Conservation (phyloP, 2,329 filamentous ascomycete species). For the Ophiostoma sp. region DNA sequence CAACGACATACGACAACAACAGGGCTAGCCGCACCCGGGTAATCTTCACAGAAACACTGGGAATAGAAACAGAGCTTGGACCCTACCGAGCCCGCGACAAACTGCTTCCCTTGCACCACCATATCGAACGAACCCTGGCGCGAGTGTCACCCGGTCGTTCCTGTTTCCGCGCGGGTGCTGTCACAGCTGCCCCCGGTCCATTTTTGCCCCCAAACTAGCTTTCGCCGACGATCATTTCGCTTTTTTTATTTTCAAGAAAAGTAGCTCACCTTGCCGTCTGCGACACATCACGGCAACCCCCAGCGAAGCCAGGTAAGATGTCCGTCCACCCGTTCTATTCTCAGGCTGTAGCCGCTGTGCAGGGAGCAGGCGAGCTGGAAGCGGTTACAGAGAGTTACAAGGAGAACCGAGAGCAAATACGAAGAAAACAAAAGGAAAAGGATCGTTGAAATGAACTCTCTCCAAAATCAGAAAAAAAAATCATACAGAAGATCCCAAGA, state of each 20-base stretch:
- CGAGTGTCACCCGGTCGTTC: conserved; percentile 8
- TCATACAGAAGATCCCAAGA: background rate
- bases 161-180: conserved; percentile 20
- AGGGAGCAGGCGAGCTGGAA: background rate
- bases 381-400: background rate
- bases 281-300: background rate
- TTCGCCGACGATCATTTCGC: conserved; percentile 6
- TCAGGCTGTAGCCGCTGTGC: conserved; percentile 7
- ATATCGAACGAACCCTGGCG: background rate
- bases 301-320: background rate
- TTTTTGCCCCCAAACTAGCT: background rate
- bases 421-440: background rate
- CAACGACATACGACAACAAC: background rate
- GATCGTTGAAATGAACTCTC: background rate
- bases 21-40: background rate
- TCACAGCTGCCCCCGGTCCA: conserved; percentile 12
- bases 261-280: background rate
- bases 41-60: background rate
- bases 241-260: background rate
- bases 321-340: background rate
- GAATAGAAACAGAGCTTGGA: conserved; percentile 13
- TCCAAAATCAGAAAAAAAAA: background rate
- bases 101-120: background rate
- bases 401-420: background rate
- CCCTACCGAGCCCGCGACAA: background rate